Percentiles rank a stretch among this genome's conserved stretches.
These are phyloP conservation scores for Calendula officinalis DNA, from an alignment of 129 eudicot genomes.

Conservation along the genomic window DNA sequence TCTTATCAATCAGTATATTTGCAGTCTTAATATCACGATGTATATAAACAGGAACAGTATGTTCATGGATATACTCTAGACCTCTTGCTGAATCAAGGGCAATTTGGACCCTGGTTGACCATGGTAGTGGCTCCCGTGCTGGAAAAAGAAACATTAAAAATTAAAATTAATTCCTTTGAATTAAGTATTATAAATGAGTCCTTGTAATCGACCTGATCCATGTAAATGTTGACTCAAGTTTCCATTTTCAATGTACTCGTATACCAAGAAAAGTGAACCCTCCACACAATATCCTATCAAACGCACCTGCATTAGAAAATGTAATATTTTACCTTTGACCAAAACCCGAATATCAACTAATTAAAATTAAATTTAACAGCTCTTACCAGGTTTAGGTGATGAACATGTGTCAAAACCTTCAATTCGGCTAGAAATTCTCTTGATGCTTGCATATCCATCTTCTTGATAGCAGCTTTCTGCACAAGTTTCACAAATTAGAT, in stretches of 20 bases:
- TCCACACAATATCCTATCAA: conserved; percentile 94
- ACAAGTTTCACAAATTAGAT: conserved; percentile 12
- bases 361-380: neutral
- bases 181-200: neutral
- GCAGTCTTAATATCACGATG: conserved; percentile 98
- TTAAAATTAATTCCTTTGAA: neutral
- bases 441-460: conserved; percentile 97
- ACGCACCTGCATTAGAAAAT: conserved; percentile 64
- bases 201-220: conserved; percentile 57
- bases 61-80: conserved; percentile 94
- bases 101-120: conserved; percentile 89
- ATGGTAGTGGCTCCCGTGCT: conserved; percentile 71
- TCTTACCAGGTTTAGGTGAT: conserved; percentile 93
- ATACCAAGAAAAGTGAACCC: conserved; percentile 86
- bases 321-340: neutral
- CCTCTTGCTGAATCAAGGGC: conserved; percentile 98
- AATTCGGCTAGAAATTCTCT: conserved; percentile 85
- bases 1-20: conserved; percentile 89
- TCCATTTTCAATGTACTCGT: conserved; percentile 87
- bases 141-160: conserved; percentile 22
- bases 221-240: conserved; percentile 88
- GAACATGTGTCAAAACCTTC: conserved; percentile 89
- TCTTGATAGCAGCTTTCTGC: conserved; percentile 96
- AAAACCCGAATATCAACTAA: conserved; percentile 7
- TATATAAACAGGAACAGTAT: conserved; percentile 92